Evolutionary conservation across 129 eudicot genomes (phyloP).

Genomic region (Lactuca sativa): DNA sequence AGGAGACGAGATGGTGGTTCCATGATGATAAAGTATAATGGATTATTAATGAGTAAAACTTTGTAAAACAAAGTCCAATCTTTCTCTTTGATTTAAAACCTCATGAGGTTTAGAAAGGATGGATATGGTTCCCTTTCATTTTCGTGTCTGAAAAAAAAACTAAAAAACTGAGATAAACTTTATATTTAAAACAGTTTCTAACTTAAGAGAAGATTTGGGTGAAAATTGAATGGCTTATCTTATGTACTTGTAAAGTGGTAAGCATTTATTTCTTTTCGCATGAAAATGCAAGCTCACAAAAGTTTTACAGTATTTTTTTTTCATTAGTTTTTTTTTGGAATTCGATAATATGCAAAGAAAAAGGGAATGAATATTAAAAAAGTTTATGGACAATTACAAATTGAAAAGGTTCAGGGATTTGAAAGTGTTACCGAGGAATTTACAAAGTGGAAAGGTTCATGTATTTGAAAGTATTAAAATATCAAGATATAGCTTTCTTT

Average conservation of each 20-base stretch:
- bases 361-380: too few species aligned
- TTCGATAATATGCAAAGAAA: background rate
- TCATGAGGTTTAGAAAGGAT: constrained; percentile 25
- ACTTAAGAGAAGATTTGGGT: constrained; percentile 28
- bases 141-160: constrained; percentile 10
- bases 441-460: too few species aligned
- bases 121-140: constrained; percentile 32
- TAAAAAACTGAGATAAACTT: constrained; percentile 11
- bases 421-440: too few species aligned
- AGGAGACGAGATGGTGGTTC: constrained; percentile 99
- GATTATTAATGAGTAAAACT: background rate
- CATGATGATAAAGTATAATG: constrained; percentile 84
- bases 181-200: constrained; percentile 26
- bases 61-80: constrained; percentile 13
- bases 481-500: too few species aligned
- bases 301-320: constrained; percentile 10
- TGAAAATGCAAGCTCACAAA: constrained; percentile 18
- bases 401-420: too few species aligned
- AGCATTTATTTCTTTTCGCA: background rate
- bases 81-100: constrained; percentile 13
- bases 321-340: background rate
- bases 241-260: constrained; percentile 38
- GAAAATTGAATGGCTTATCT: constrained; percentile 17
- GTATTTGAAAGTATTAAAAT: too few species aligned
- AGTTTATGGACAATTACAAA: too few species aligned